Evolutionary conservation across 768 basidiomycete genomes (phyloP), one percentile per base, ranked within the genome.

Genomic region (Kwoniella bestiolae): DNA sequence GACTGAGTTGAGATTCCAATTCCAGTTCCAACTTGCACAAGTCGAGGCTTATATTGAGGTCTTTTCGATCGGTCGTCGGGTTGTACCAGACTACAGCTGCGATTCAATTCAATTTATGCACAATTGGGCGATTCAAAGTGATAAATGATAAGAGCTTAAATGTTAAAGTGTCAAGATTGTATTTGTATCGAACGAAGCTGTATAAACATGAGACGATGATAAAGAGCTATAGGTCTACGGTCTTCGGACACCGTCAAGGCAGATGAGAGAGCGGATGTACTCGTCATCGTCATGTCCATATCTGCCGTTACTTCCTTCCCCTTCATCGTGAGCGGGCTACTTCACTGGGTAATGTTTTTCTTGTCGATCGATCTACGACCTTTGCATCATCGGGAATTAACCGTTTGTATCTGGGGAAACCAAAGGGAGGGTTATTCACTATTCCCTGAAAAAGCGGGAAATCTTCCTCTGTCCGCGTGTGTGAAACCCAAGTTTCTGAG

Each of bases 351-450:
- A 11, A 6, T 26, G 51, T 6, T 6, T 52, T 28, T 29, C 7
- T 49, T 8, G 9, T 31, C 56, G 56, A 58, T 58, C 56, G 56
- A 58, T 58, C 56, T 25, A 29, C 41, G 23, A 28, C 56, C 56
- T 58, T 46, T 46, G 44, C 38, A 58, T 58, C 45, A 58, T 58
- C 56, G 56, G 45, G 44, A 58, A 46, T 11, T 31, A 31, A 7
- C 21, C n/a, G n/a, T n/a, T n/a, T n/a, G n/a, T n/a, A n/a, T n/a
- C n/a, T n/a, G n/a, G n/a, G n/a, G n/a, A n/a, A n/a, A n/a, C n/a
- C n/a, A n/a, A n/a, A n/a, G n/a, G n/a, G n/a, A n/a, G n/a, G n/a
- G n/a, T n/a, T n/a, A n/a, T n/a, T n/a, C n/a, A n/a, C n/a, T n/a
- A n/a, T n/a, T 11, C 34, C 31, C 50, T 26, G 34, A 31, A 26